These are phyloP conservation scores for Podospora appendiculata DNA, from an alignment of 495 filamentous ascomycete genomes.

Conservation along the genomic window DNA sequence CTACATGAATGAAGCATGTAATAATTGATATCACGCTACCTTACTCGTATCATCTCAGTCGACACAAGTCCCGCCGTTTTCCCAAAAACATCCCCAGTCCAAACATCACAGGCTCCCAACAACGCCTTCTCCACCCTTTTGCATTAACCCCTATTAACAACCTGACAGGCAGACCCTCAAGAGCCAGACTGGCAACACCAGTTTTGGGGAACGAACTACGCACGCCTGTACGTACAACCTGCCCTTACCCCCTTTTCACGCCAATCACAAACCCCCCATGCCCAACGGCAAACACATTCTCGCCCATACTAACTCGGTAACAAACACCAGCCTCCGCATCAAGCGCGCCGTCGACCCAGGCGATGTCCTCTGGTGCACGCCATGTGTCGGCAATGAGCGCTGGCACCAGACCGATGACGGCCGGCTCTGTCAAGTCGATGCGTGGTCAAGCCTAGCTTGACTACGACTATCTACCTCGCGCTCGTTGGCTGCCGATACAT, in stretches of 20 bases:
- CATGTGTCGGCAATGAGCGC: slow-evolving; percentile 54
- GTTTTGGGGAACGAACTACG: slow-evolving; percentile 47
- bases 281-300: background rate
- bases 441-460: too few species aligned
- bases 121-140: background rate
- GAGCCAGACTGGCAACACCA: slow-evolving; percentile 41
- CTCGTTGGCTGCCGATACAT: too few species aligned
- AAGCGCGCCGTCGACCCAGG: slow-evolving; percentile 50
- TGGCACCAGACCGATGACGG: slow-evolving; percentile 35
- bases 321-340: slow-evolving; percentile 19
- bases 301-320: too few species aligned
- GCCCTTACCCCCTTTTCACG: too few species aligned
- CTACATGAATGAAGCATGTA: slow-evolving; percentile 34
- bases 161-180: slow-evolving; percentile 32
- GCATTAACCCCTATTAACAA: background rate
- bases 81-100: background rate
- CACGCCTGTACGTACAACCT: slow-evolving; percentile 19
- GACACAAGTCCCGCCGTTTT: background rate
- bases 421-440: slow-evolving; percentile 19
- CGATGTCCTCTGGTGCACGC: slow-evolving; percentile 50
- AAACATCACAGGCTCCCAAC: background rate
- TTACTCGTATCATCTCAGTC: too few species aligned
- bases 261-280: background rate
- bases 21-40: background rate
- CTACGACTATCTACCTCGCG: too few species aligned